These are phyloP conservation scores for Orbilia brochopaga DNA, from an alignment of 2,329 filamentous ascomycete species.

Conservation along the genomic window DNA sequence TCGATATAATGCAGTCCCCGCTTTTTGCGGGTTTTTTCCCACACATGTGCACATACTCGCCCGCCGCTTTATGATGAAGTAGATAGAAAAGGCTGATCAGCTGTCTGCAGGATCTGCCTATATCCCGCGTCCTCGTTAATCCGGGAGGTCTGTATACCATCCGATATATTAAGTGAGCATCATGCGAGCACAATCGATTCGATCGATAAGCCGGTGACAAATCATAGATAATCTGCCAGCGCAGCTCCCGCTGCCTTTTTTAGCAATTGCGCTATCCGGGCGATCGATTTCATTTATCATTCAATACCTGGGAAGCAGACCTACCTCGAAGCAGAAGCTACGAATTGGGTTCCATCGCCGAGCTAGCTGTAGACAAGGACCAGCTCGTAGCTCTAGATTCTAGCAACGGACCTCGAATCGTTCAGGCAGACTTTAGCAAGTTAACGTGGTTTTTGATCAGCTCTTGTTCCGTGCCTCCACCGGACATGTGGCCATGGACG, in stretches of 20 bases:
- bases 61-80: too few relatives aligned
- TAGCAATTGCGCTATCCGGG: background rate
- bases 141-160: background rate
- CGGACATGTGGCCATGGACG: conserved; percentile 1
- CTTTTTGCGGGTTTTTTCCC: conserved; percentile 46
- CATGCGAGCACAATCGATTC: background rate
- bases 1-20: conserved; percentile 35
- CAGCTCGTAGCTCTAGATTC: background rate
- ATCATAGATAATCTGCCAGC: background rate
- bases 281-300: background rate
- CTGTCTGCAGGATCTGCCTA: too few relatives aligned
- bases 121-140: background rate
- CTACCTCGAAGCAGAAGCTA: background rate
- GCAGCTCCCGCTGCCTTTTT: background rate
- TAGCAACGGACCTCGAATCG: background rate
- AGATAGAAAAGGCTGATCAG: background rate
- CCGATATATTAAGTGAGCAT: conserved; percentile 2
- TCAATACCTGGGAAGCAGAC: background rate
- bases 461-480: background rate
- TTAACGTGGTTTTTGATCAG: background rate
- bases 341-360: background rate
- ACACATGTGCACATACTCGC: too few relatives aligned
- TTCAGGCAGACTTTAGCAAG: background rate
- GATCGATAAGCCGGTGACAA: conserved; percentile 6
- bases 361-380: background rate